Percentiles rank a stretch among this genome's conserved stretches.
phyloP scores from a whole-genome alignment of 495 filamentous ascomycete genomes.

The Podospora fimiseda region DNA sequence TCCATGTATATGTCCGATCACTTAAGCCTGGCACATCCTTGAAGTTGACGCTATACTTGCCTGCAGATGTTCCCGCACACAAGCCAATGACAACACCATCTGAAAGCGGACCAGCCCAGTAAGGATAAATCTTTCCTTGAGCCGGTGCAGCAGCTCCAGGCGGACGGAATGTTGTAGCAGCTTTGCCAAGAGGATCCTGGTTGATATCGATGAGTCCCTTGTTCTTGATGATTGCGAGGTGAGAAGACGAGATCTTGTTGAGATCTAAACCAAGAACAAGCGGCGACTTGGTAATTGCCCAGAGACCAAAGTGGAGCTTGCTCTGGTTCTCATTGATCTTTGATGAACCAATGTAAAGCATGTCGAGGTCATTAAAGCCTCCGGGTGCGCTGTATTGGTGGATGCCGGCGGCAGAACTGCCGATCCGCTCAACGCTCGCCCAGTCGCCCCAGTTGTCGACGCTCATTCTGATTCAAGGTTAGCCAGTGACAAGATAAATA shows the following conservation, averaged over 20 bases:
- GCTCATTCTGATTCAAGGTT: too few species aligned
- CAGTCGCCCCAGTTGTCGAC: constrained; percentile 42
- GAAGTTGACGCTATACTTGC: not conserved
- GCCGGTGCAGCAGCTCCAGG: not conserved
- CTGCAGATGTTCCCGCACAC: too few species aligned
- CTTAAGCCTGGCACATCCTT: constrained; percentile 16
- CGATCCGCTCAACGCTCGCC: constrained; percentile 45
- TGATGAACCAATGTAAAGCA: constrained; percentile 40
- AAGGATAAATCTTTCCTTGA: not conserved
- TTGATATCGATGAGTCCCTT: constrained; percentile 5
- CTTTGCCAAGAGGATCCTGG: constrained; percentile 6
- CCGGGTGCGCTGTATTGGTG: constrained; percentile 18
- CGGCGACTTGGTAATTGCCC: constrained; percentile 47
- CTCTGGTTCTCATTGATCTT: constrained; percentile 25
- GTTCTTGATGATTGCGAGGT: constrained; percentile 28
- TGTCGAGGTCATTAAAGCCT: constrained; percentile 42
- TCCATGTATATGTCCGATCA: constrained; percentile 10
- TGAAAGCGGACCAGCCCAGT: not conserved
- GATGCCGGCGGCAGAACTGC: constrained; percentile 42
- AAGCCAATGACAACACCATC: not conserved
- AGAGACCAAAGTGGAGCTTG: constrained; percentile 45
- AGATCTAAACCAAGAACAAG: constrained; percentile 44
- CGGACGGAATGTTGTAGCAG: not conserved
- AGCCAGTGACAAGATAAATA: too few species aligned
- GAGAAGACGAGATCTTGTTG: constrained; percentile 15